phyloP scores from a whole-genome alignment of 805 yeast genomes.

The Saccharomyces paradoxus region DNA sequence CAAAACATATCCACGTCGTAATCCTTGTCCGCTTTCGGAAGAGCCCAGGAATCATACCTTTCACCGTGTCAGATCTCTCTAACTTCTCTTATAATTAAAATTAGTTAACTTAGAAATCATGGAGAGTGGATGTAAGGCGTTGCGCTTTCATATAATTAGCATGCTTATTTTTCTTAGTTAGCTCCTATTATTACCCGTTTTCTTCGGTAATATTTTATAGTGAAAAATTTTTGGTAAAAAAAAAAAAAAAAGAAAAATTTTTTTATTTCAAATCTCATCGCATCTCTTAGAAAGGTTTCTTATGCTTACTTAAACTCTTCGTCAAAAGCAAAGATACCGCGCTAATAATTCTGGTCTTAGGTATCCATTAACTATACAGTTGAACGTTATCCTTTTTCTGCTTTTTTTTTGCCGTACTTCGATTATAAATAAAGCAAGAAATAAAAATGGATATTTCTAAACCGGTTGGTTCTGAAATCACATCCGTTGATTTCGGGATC shows the following conservation, averaged over 20 bases:
- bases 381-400: background rate
- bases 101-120: background rate
- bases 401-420: background rate
- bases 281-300: background rate
- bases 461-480: conserved; percentile 92
- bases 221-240: background rate
- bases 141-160: background rate
- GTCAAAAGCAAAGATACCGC: background rate
- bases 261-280: background rate
- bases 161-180: background rate
- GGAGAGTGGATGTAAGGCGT: background rate
- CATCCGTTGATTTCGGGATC: conserved; percentile 86
- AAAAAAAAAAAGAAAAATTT: background rate
- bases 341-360: background rate
- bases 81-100: too few species aligned
- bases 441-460: conserved; percentile 81
- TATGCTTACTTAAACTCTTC: background rate
- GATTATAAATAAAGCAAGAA: background rate
- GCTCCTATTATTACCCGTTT: background rate
- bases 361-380: background rate
- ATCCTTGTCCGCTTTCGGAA: too few species aligned
- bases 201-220: background rate
- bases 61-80: too few species aligned
- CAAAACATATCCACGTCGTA: too few species aligned
- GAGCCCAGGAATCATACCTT: background rate